Conservation (phyloP, 2,329 filamentous ascomycete genomes). For the Byssoonygena ceratinophila region DNA sequence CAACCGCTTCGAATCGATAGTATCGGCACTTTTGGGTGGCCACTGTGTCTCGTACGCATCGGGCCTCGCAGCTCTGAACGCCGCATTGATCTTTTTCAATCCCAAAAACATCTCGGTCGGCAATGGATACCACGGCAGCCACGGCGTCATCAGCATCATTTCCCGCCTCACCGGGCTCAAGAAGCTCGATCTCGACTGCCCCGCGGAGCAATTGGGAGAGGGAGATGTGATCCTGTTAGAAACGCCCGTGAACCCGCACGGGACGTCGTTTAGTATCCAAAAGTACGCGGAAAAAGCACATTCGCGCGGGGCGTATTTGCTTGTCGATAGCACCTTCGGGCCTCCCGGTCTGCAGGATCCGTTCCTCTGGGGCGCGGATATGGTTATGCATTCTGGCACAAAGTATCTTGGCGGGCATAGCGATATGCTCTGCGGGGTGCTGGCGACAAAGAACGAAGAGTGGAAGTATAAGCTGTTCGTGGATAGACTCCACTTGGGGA, state of each 20-base stretch:
- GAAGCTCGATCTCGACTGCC: slow-evolving; percentile 60
- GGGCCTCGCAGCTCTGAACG: slow-evolving; percentile 81
- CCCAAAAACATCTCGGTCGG: slow-evolving; percentile 74
- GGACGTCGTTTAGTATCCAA: slow-evolving; percentile 63
- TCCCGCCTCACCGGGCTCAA: slow-evolving; percentile 64
- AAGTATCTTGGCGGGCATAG: slow-evolving; percentile 96
- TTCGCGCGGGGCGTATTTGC: slow-evolving; percentile 60
- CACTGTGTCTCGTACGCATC: slow-evolving; percentile 69
- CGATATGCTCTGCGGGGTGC: slow-evolving; percentile 80
- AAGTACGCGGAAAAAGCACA: slow-evolving; percentile 64
- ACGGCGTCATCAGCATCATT: slow-evolving; percentile 68
- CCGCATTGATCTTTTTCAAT: slow-evolving; percentile 70
- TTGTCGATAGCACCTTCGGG: slow-evolving; percentile 84
- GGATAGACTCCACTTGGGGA: slow-evolving; percentile 69
- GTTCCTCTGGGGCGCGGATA: slow-evolving; percentile 67
- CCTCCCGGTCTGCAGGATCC: slow-evolving; percentile 84
- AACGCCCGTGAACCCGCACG: slow-evolving; percentile 85
- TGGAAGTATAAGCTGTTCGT: slow-evolving; percentile 52
- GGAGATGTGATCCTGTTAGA: slow-evolving; percentile 87
- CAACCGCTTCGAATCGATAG: slow-evolving; percentile 73
- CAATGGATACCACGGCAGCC: slow-evolving; percentile 85
- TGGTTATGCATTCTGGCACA: slow-evolving; percentile 84
- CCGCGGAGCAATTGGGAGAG: slow-evolving; percentile 53
- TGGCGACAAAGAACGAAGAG: slow-evolving; percentile 51
- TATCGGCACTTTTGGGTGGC: slow-evolving; percentile 56